These are phyloP conservation scores for Murraya paniculata DNA, from an alignment of 345 rosid species.

Conservation along the genomic window DNA sequence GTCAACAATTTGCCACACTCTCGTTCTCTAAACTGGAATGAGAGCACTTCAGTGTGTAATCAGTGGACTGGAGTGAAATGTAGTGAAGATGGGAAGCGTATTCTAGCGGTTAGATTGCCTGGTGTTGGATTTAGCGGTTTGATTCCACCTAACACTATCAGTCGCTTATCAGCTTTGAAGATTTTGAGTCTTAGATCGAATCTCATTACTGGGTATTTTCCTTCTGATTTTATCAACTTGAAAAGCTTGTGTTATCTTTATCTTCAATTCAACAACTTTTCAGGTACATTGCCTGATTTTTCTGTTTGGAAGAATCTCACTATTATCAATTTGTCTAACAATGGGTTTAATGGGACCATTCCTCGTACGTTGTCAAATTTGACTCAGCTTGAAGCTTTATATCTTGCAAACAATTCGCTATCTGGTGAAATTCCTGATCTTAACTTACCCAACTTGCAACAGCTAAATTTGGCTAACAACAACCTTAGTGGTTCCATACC, in stretches of 20 bases:
- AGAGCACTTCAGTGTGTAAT: conserved; percentile 46
- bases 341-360: conserved; percentile 68
- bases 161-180: conserved; percentile 70
- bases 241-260: conserved; percentile 70
- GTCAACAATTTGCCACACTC: conserved; percentile 40
- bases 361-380: conserved; percentile 54
- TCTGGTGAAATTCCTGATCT: conserved; percentile 79
- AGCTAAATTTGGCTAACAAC: conserved; percentile 62
- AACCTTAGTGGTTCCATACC: conserved; percentile 62
- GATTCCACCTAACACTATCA: conserved; percentile 66
- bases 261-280: conserved; percentile 67
- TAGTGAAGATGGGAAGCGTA: conserved; percentile 42
- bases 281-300: conserved; percentile 67
- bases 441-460: conserved; percentile 49
- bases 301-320: conserved; percentile 60
- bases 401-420: conserved; percentile 76
- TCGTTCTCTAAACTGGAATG: conserved; percentile 63
- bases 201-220: conserved; percentile 56
- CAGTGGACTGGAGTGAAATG: conserved; percentile 83
- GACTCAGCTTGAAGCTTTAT: conserved; percentile 60
- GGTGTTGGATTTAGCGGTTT: conserved; percentile 73
- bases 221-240: conserved; percentile 61
- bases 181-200: conserved; percentile 82
- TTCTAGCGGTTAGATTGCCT: conserved; percentile 72
- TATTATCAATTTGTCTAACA: conserved; percentile 70